Percentiles rank a stretch among this genome's conserved stretches.
phyloP scores from a whole-genome alignment of 352 stramenopile genomes.

The Globisporangium emineosum region DNA sequence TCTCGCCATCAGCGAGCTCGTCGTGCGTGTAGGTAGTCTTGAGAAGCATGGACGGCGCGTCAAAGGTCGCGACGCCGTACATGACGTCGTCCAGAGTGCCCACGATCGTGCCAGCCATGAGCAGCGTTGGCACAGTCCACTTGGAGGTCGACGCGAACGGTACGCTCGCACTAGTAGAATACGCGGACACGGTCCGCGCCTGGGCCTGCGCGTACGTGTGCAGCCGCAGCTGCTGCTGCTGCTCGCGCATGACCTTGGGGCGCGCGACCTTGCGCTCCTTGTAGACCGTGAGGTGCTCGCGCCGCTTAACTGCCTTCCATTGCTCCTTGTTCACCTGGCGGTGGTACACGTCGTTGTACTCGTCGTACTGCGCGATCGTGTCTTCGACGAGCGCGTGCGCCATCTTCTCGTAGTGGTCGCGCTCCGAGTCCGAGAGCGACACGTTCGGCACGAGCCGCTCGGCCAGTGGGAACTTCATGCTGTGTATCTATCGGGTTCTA shows the following conservation, averaged over 20 bases:
- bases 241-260: conserved; percentile 10
- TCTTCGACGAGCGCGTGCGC: conserved; percentile 28
- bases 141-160: conserved; percentile 11
- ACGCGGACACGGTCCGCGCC: background rate
- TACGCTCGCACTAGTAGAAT: too few relatives aligned
- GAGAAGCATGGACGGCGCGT: conserved; percentile 44
- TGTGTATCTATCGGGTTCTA: too few relatives aligned
- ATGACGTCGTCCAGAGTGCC: conserved; percentile 64
- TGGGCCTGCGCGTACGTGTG: background rate
- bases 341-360: conserved; percentile 14
- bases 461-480: conserved; percentile 22
- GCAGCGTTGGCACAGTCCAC: conserved; percentile 36
- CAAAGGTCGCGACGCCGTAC: conserved; percentile 43
- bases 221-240: background rate
- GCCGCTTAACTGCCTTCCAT: conserved; percentile 19
- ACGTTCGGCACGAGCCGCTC: conserved; percentile 23
- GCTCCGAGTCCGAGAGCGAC: conserved; percentile 25
- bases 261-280: conserved; percentile 17
- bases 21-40: conserved; percentile 51
- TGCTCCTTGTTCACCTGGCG: conserved; percentile 13
- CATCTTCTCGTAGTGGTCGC: conserved; percentile 26
- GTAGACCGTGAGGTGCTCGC: conserved; percentile 18
- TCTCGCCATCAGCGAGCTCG: conserved; percentile 14
- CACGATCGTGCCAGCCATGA: conserved; percentile 50
- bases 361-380: conserved; percentile 19